These are phyloP conservation scores for Solanum aculeatissimum DNA, from an alignment of 305 asterid genomes.

Conservation along the genomic window DNA sequence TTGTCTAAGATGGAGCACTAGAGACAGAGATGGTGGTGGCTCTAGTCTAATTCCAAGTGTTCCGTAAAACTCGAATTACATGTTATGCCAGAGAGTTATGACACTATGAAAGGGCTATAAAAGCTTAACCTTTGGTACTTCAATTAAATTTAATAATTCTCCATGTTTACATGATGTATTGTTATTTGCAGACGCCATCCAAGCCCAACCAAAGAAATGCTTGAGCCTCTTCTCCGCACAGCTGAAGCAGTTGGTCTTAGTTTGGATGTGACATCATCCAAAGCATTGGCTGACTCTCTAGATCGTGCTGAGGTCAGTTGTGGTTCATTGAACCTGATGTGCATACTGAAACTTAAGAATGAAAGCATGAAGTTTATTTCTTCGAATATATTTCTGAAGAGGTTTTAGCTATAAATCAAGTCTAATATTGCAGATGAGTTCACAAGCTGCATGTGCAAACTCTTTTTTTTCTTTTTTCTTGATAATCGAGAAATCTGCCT, in stretches of 20 bases:
- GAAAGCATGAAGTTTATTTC: background rate
- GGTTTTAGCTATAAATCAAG: background rate
- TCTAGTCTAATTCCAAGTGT: background rate
- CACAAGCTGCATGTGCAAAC: background rate
- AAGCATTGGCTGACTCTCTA: slow-evolving; percentile 96
- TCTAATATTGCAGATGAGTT: background rate
- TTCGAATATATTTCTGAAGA: background rate
- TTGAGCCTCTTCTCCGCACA: slow-evolving; percentile 85
- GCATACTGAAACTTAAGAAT: background rate
- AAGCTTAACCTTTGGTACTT: background rate
- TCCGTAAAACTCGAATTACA: background rate
- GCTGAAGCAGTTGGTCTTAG: slow-evolving; percentile 86
- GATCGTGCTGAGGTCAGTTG: slow-evolving; percentile 88
- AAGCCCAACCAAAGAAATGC: slow-evolving; percentile 95
- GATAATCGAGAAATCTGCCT: too few relatives aligned
- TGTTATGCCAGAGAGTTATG: background rate
- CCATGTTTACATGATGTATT: background rate
- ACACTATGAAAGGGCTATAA: background rate
- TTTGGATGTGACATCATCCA: slow-evolving; percentile 89
- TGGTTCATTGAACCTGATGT: background rate
- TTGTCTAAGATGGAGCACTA: background rate
- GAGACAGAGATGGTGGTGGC: background rate
- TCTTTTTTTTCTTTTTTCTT: too few relatives aligned
- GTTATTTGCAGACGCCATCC: slow-evolving; percentile 87
- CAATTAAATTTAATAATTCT: background rate